These are phyloP conservation scores for Pseudoturritis turrita DNA, from an alignment of 345 rosid species.

Conservation along the genomic window DNA sequence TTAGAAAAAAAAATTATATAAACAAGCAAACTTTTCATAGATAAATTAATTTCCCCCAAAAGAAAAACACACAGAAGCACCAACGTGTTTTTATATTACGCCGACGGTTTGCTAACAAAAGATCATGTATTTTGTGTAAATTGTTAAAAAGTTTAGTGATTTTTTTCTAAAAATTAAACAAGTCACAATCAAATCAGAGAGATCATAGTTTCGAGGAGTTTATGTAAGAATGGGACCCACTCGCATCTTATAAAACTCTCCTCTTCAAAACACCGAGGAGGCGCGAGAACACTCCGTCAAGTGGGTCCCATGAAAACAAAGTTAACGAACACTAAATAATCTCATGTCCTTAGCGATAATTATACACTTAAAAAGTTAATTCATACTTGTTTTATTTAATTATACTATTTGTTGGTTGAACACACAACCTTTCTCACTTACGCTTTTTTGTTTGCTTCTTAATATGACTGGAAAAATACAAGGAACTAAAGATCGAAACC, in stretches of 20 bases:
- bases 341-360: background rate
- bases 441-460: background rate
- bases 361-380: no score
- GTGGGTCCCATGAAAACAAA: background rate
- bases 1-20: no score
- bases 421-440: background rate
- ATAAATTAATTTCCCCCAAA: no score
- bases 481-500: no score
- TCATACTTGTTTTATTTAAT: background rate
- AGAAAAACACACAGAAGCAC: no score
- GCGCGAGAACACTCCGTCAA: background rate
- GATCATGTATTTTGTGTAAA: no score
- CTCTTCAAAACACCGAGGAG: background rate
- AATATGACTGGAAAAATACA: no score
- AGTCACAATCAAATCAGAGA: background rate
- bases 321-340: background rate
- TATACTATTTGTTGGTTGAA: background rate
- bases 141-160: no score
- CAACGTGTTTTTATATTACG: no score
- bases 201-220: background rate
- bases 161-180: background rate
- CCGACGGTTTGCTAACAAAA: no score
- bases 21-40: no score
- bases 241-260: background rate
- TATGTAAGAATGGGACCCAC: conserved; percentile 4